Percentiles rank a stretch among this genome's conserved stretches.
Evolutionary conservation across 2,329 filamentous ascomycete genomes (phyloP).

Genomic region (Alternaria burnsii): DNA sequence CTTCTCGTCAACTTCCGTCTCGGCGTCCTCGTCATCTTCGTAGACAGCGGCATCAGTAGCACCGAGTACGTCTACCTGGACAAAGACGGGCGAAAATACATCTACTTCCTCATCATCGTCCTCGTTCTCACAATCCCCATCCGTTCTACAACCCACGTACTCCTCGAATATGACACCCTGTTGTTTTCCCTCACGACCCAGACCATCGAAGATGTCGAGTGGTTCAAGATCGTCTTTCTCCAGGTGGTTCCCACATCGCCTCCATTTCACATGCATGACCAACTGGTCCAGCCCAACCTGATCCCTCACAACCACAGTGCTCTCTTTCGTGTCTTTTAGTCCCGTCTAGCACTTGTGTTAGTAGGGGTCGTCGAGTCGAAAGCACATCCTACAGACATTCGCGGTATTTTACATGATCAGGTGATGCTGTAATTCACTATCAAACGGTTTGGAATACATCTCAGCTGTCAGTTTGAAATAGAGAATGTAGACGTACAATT

Average conservation of each 20-base stretch:
- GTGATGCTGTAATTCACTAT: neutral
- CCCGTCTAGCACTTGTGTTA: neutral
- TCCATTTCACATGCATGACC: neutral
- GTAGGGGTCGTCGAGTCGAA: neutral
- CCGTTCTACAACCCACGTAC: neutral
- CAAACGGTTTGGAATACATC: neutral
- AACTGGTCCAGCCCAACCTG: neutral
- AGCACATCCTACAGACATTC: neutral
- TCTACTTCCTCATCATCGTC: neutral
- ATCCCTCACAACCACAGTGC: neutral
- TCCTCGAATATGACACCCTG: neutral
- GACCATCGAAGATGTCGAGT: neutral
- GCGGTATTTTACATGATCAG: neutral
- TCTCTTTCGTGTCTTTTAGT: neutral
- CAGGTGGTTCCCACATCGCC: neutral
- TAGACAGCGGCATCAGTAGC: neutral
- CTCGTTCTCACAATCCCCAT: neutral
- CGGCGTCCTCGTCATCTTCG: neutral
- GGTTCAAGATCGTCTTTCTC: neutral
- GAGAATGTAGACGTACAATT: neutral
- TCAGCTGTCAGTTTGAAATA: neutral
- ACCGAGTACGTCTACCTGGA: neutral
- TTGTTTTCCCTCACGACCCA: neutral
- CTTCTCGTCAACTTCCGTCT: neutral
- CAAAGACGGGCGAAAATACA: neutral